A percentile compares a stretch with the other conserved stretches of the same genome.
These are phyloP conservation scores for Miamiensis avidus DNA, from an alignment of 169 alveolate species.

Conservation along the genomic window DNA sequence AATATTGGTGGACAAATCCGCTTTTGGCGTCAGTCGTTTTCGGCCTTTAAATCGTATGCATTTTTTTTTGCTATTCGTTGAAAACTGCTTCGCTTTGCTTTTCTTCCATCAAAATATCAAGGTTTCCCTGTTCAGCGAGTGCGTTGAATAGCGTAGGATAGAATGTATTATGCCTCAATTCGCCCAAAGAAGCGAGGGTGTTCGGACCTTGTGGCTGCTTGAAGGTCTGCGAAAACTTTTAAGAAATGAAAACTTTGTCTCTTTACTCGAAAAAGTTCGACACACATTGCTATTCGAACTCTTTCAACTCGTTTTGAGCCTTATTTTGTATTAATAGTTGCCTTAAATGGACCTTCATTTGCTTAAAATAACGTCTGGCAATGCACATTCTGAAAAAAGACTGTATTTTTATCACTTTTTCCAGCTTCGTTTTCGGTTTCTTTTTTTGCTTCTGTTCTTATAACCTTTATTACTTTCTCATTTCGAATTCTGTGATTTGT, in stretches of 20 bases:
- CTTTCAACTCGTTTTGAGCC: not conserved
- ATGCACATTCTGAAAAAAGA: not conserved
- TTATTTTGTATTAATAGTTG: too few species aligned
- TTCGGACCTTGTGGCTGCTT: not conserved
- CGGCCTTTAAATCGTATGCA: not conserved
- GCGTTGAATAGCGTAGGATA: not conserved
- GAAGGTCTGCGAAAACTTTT: not conserved
- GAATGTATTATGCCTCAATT: not conserved
- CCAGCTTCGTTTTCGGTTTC: not conserved
- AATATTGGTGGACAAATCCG: too few species aligned
- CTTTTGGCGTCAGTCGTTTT: not conserved
- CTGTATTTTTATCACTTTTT: not conserved
- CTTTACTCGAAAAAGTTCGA: not conserved
- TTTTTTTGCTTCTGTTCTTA: not conserved
- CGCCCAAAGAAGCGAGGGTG: not conserved
- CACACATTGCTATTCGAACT: not conserved
- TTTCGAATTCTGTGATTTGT: too few species aligned
- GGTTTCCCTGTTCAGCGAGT: not conserved
- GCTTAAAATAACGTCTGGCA: not conserved
- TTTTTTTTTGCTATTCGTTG: not conserved
- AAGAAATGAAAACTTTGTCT: not conserved
- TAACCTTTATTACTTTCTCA: not conserved
- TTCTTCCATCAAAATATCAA: not conserved
- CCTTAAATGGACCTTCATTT: not conserved
- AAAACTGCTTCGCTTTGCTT: not conserved